These are phyloP conservation scores for Penicillium sp. DNA, from an alignment of 2,329 filamentous ascomycete genomes.

Conservation along the genomic window DNA sequence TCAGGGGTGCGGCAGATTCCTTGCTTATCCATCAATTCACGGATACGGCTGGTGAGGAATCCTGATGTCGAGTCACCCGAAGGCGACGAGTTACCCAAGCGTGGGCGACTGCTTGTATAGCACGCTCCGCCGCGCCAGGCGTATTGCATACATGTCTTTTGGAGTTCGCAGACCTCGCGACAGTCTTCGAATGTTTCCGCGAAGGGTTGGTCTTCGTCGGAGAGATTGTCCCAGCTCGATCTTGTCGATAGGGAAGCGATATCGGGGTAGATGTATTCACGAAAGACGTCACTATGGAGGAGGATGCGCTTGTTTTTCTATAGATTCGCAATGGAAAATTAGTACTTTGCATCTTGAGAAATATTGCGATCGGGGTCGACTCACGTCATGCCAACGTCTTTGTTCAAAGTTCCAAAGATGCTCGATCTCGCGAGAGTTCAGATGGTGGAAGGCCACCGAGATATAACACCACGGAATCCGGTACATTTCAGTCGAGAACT, in stretches of 20 bases:
- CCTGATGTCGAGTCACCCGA: conserved; percentile 31
- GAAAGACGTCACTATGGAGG: conserved; percentile 43
- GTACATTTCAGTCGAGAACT: conserved; percentile 45
- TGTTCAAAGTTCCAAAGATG: conserved; percentile 53
- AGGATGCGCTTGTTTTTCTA: conserved; percentile 33
- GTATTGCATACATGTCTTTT: conserved; percentile 37
- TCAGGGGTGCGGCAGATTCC: conserved; percentile 32
- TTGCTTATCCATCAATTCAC: conserved; percentile 31
- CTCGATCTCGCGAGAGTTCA: conserved; percentile 48
- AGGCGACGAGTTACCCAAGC: conserved; percentile 31
- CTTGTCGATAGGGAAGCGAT: conserved; percentile 31
- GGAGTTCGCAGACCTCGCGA: conserved; percentile 30
- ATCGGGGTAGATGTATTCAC: conserved; percentile 40
- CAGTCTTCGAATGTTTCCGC: conserved; percentile 37
- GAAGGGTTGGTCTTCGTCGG: conserved; percentile 34
- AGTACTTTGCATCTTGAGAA: not conserved
- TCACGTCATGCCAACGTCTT: conserved; percentile 65
- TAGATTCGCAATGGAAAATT: not conserved
- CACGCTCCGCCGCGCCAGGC: conserved; percentile 34
- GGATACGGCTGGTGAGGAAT: conserved; percentile 37
- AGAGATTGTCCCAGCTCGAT: conserved; percentile 41
- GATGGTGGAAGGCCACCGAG: conserved; percentile 55
- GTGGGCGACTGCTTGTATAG: conserved; percentile 35
- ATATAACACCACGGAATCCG: conserved; percentile 56
- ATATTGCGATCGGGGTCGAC: conserved; percentile 33